Evolutionary conservation across 106 monocot species (phyloP), one percentile per base, ranked within the genome.

Genomic region (Dioscorea zingiberensis): DNA sequence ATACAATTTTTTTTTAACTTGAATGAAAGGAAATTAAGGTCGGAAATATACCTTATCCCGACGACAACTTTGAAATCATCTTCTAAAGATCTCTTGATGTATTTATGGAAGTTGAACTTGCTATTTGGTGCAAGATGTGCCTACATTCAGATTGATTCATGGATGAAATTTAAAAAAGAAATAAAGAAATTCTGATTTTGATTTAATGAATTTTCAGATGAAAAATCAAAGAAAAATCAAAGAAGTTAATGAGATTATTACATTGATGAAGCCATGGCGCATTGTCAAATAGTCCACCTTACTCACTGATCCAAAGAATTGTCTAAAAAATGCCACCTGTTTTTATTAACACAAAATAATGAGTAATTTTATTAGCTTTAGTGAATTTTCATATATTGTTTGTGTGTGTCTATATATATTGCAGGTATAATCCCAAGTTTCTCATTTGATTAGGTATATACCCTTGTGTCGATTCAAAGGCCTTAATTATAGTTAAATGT

Each of bases 21-120:
- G n/a, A n/a, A n/a, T n/a, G n/a, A n/a, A n/a, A n/a, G n/a, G n/a
- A n/a, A 38, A 38, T 38, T 8, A 38, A 2, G 10, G 10, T 38
- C 0, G 6, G 38, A 10, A 38, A 38, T 10, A 38, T 91, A 91
- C 90, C 90, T 93, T 56, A 93, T 86, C 0, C 88, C 86, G 7
- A 89, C 87, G 54, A 92, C 77, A 19, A 80, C 77, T 58, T 87
- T 92, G 69, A 87, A 92, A 69, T 92, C 92, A 75, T 92, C 87
- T 63, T 92, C 92, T 25, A 92, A 48, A 16, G 87, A 71, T 64
- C 84, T 78, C 57, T 87, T 87, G 7, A 92, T 82, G 60, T 92
- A 87, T 65, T 92, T 87, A 21, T 79, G 87, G 66, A 92, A 92
- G 46, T 92, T 55, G 64, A 92, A 92, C 45, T 84, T 87, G 16